These are phyloP conservation scores for Amoeboaphelidium protococcarum DNA, from an alignment of 371 early-diverging fungal species.

Conservation along the genomic window DNA sequence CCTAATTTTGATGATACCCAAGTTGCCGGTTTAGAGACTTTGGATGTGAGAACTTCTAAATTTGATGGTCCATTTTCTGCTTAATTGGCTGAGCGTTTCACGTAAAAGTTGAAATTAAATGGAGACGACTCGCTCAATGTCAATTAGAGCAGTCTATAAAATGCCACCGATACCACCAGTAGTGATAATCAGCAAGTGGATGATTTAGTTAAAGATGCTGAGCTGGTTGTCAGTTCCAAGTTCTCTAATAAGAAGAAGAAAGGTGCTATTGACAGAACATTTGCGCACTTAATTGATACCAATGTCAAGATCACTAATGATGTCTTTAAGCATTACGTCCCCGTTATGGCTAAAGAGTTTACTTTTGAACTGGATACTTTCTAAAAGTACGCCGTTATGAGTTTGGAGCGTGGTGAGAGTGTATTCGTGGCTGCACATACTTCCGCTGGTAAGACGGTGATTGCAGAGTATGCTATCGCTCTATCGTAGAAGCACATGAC, in stretches of 20 bases:
- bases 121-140: no score
- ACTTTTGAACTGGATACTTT: constrained; percentile 95
- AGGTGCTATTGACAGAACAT: neutral
- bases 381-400: constrained; percentile 93
- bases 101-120: no score
- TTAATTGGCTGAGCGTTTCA: no score
- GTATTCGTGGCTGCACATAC: constrained; percentile 99
- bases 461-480: constrained; percentile 97
- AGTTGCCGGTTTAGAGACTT: no score
- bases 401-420: constrained; percentile 72
- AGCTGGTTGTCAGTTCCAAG: no score
- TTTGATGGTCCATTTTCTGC: no score
- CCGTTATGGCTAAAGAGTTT: constrained; percentile 23
- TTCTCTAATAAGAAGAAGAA: neutral
- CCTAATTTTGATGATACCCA: no score
- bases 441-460: constrained; percentile 97
- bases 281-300: neutral
- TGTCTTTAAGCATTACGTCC: constrained; percentile 4
- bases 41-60: no score
- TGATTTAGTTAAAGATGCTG: no score
- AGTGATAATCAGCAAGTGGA: no score
- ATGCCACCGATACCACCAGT: no score
- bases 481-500: constrained; percentile 84
- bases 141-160: no score
- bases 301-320: neutral